Conservation (phyloP, 371 early-diverging fungal species). For the Actinomucor elegans region DNA sequence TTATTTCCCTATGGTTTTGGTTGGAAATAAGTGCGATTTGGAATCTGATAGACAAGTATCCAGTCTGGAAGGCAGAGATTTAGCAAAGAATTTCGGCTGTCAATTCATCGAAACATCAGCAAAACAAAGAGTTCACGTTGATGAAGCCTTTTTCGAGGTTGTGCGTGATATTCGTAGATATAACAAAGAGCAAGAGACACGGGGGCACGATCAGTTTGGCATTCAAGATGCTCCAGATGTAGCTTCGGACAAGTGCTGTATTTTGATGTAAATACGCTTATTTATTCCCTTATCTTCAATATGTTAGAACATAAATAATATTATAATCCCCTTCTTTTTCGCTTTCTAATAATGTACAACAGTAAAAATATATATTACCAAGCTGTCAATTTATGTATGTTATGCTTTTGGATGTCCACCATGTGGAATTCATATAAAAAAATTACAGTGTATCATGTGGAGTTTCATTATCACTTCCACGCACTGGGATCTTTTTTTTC, state of each 20-base stretch:
- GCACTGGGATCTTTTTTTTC: too few species aligned
- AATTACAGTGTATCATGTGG: too few species aligned
- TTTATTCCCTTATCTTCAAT: too few species aligned
- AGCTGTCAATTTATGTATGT: too few species aligned
- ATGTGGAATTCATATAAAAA: too few species aligned
- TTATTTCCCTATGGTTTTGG: conserved; percentile 85
- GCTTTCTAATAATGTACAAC: too few species aligned
- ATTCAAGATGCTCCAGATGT: conserved; percentile 26
- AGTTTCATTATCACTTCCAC: too few species aligned
- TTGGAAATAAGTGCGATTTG: conserved; percentile 97
- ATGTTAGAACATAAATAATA: too few species aligned
- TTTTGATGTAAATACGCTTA: conserved; percentile 38
- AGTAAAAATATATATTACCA: too few species aligned
- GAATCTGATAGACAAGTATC: conserved; percentile 67
- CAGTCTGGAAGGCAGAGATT: conserved; percentile 30
- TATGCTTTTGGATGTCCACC: too few species aligned
- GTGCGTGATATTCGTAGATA: conserved; percentile 70
- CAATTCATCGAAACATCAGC: conserved; percentile 85
- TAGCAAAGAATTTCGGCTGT: conserved; percentile 30
- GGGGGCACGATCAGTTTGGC: conserved; percentile 22
- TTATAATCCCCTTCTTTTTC: too few species aligned
- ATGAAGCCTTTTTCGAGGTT: conserved; percentile 87
- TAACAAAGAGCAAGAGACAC: conserved; percentile 31
- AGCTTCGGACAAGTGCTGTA: conserved; percentile 31
- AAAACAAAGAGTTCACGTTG: conserved; percentile 84